Percentiles rank a stretch among this genome's conserved stretches.
These are phyloP conservation scores for Lolium perenne DNA, from an alignment of 176 grass and related monocot genomes.

Conservation along the genomic window DNA sequence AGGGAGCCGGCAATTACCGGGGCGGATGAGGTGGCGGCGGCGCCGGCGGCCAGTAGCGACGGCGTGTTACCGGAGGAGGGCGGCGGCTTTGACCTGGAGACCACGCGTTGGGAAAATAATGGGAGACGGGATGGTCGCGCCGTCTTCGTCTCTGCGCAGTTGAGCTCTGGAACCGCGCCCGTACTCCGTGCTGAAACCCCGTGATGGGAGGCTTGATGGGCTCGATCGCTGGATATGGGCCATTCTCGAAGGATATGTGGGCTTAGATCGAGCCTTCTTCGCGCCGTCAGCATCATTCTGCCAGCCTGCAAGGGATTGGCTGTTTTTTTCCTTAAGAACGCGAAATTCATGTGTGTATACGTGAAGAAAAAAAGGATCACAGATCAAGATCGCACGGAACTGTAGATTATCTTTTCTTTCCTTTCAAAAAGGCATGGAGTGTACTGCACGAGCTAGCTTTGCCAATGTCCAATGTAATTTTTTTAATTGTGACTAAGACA, in stretches of 20 bases:
- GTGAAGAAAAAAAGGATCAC: not conserved
- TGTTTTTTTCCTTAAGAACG: not conserved
- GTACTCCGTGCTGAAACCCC: not conserved
- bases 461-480: not conserved
- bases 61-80: not conserved
- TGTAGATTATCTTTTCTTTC: not conserved
- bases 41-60: not conserved
- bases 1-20: not conserved
- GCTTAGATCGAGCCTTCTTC: too few species aligned
- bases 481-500: too few species aligned
- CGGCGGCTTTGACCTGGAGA: not conserved
- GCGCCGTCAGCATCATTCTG: not conserved
- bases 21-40: not conserved
- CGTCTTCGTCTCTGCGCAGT: not conserved
- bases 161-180: not conserved
- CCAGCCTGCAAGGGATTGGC: too few species aligned
- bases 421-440: not conserved
- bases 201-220: not conserved
- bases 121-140: conserved; percentile 7
- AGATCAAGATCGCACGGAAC: not conserved
- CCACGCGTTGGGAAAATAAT: not conserved
- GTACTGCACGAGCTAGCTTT: not conserved
- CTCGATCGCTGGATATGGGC: not conserved
- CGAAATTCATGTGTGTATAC: not conserved
- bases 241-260: too few species aligned